These are phyloP conservation scores for Juglanconis oblonga DNA, from an alignment of 2,329 filamentous ascomycete species.

Conservation along the genomic window DNA sequence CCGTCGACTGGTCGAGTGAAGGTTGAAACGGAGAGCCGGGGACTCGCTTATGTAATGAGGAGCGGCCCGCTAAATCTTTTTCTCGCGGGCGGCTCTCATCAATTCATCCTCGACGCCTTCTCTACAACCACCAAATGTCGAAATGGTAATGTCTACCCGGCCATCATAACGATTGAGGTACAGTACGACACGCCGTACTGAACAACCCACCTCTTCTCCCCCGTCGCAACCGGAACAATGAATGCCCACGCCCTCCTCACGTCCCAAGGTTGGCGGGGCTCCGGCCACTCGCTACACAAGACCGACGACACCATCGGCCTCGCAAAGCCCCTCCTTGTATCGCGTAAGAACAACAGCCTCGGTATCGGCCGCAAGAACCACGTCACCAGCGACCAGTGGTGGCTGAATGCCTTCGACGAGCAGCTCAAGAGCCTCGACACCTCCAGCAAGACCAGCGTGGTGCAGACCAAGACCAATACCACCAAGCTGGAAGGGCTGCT, in stretches of 20 bases:
- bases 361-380: conserved; percentile 77
- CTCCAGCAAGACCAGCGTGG: conserved; percentile 51
- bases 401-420: conserved; percentile 91
- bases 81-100: not conserved
- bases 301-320: conserved; percentile 72
- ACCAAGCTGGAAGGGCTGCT: conserved; percentile 52
- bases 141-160: not conserved
- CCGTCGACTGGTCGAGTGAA: no score
- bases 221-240: conserved; percentile 52
- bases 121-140: not conserved
- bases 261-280: conserved; percentile 85
- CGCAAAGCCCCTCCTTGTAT: conserved; percentile 76
- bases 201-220: not conserved
- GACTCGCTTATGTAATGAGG: no score
- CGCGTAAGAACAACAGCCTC: conserved; percentile 75
- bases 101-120: not conserved
- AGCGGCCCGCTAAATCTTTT: conserved; percentile 13
- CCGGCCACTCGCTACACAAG: conserved; percentile 82
- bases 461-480: conserved; percentile 49
- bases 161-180: not conserved
- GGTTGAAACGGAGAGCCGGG: no score
- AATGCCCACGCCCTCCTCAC: conserved; percentile 80
- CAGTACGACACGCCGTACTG: conserved; percentile 6
- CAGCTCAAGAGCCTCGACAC: conserved; percentile 78
- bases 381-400: conserved; percentile 82